Base-by-base conservation (phyloP, 495 filamentous ascomycete genomes). In the Aspergillus asperescens region DNA sequence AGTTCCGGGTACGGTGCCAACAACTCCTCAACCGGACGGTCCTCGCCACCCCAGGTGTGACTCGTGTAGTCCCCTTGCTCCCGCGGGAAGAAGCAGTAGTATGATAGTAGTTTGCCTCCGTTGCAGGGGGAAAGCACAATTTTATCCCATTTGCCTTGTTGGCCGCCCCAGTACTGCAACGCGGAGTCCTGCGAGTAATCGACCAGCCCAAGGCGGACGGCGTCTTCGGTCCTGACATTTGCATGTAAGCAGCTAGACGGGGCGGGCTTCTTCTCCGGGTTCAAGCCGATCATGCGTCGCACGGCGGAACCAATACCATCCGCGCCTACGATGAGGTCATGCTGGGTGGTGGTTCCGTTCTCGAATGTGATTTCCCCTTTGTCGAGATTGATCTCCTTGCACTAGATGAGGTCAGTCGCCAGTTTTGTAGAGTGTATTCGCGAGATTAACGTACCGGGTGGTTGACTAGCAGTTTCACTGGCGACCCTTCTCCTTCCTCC, bases 71-170 rank as follows among this genome's bases (percentile, higher is more conserved):
- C 74, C 3, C 73, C 68, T 50, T 62, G 52, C 22, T 69, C 68
- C 0, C 71, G 64, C 1, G 74, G 67, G 57, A 76, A 77, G 65
- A 77, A 77, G 58, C 74, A 77, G 54, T 77, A 77, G 53, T 73
- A 77, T 0, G 72, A 75, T 4, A 74, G 64, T 5, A 77, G 61
- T 18, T 67, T 64, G 9, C 74, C 74, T 32, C 69, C 68, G 52
- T 73, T 72, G 60, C 73, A 77, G 4, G 74, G 74, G 0, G 73
- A 76, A 7, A 76, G 60, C 4, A 76, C 73, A 41, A 77, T 77
- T 58, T 77, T 77, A 29, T 75, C 67, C 63, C 66, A 70, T 54
- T 73, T 76, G 35, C 70, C 69, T 41, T 74, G 69, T 45, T 75
- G 72, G 13, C 74, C 74, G 10, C 74, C 74, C 74, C 74, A 77